phyloP scores from a whole-genome alignment of 495 filamentous ascomycete species.

The Hypoxylon crocopeplum region DNA sequence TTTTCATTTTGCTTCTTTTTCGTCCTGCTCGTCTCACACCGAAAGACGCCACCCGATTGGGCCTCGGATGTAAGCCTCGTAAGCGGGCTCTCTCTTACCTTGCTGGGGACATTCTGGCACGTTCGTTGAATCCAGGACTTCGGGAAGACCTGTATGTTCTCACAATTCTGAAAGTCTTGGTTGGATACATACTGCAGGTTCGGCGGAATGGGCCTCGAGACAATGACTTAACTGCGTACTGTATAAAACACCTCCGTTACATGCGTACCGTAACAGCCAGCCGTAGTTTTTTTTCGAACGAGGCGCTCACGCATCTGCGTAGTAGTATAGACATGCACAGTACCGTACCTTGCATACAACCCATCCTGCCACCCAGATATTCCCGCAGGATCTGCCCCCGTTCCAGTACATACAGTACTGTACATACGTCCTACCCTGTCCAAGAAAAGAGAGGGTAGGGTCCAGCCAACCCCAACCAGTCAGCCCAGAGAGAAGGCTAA shows the following conservation, averaged over 20 bases:
- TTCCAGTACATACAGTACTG: conserved; percentile 8
- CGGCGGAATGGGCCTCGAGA: no score
- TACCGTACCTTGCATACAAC: conserved; percentile 3
- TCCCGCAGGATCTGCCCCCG: conserved; percentile 21
- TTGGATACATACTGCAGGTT: no score
- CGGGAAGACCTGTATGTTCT: no score
- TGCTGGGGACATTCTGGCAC: no score
- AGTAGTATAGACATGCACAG: background rate
- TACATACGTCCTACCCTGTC: no score
- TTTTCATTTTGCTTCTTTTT: background rate
- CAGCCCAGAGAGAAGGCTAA: background rate
- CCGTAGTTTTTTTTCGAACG: no score
- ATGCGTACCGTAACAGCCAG: no score
- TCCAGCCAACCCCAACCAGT: no score
- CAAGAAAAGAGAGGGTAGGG: background rate
- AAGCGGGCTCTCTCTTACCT: no score
- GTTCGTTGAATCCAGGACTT: no score
- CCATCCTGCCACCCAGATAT: conserved; percentile 11
- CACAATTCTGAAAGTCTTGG: no score
- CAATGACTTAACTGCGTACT: no score
- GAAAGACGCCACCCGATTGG: conserved; percentile 33
- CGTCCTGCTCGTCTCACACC: conserved; percentile 16
- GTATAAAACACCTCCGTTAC: background rate
- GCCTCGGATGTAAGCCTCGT: conserved; percentile 16
- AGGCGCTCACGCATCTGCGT: background rate